Base-by-base conservation (phyloP, 164 flowering plant genomes). In the Saururus chinensis region DNA sequence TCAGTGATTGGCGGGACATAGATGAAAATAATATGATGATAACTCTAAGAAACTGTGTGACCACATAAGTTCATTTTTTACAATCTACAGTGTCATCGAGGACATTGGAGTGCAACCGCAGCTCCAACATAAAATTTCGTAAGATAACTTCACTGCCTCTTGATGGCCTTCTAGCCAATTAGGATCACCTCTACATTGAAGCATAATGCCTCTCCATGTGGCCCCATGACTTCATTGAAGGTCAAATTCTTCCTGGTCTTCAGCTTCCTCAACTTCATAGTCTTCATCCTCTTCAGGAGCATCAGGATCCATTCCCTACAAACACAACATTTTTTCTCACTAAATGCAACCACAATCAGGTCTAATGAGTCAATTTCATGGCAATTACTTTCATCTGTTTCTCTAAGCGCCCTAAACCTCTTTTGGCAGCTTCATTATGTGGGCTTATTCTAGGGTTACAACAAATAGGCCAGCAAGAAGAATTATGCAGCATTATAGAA, bases 291-390 rank as follows among this genome's bases (percentile, higher is more conserved):
- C 98, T 64, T 93, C 99, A 23, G 88, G 89, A 51, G 99, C 99
- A 82, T 93, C 99, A 4, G 99, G 99, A 76, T 93, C 99, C 70
- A 93, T 76, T 64, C 99, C 99, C 99, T 93, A 62, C 51, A n/a
- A n/a, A 23, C 14, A 69, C 58, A 16, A n/a, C 41, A 20, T 22
- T 16, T 24, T 59, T n/a, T 26, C 22, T 56, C 60, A 56, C 10
- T 6, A 14, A 4, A 12, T 12, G 49, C 37, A 57, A 10, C 22
- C 22, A n/a, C 45, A 17, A n/a, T 40, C 14, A 17, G 41, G 6
- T 55, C 41, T 7, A 64, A 57, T 48, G 6, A 26, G 23, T 19
- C 40, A 20, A 61, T 19, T 17, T 42, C 21, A 48, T 26, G 10
- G 19, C 59, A 42, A 22, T 60, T 20, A 93, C 98, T 97, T 93